Evolutionary conservation across 1,284 basidiomycete species (phyloP).

Genomic region (Sporisorium graminicola): DNA sequence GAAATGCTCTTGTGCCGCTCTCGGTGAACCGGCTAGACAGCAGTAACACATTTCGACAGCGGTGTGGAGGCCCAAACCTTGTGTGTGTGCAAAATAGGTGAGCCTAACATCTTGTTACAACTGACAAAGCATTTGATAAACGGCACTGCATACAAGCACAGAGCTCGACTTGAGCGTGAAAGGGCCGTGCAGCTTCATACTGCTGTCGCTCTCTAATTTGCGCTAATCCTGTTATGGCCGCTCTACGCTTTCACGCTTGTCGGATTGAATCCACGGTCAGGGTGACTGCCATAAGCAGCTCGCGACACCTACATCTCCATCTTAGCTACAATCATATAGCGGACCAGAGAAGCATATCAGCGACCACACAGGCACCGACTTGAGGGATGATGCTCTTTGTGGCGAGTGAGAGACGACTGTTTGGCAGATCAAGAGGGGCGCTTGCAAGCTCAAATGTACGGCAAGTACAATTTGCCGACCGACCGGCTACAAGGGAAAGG

Average conservation of each 20-base stretch:
- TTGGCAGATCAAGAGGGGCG: not conserved
- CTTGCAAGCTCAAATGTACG: not conserved
- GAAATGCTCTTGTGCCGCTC: too few species aligned
- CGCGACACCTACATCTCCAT: not conserved
- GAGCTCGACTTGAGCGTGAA: not conserved
- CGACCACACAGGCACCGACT: too few species aligned
- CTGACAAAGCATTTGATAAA: too few species aligned
- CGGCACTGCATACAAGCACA: too few species aligned
- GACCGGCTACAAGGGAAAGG: not conserved
- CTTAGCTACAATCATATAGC: not conserved
- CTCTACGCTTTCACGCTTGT: not conserved
- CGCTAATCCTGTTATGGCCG: slow-evolving; percentile 2
- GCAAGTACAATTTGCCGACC: not conserved
- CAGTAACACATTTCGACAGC: not conserved
- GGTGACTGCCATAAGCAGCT: not conserved
- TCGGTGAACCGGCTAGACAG: too few species aligned
- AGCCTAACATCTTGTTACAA: not conserved
- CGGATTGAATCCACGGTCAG: not conserved
- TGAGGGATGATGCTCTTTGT: too few species aligned
- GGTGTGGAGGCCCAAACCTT: not conserved
- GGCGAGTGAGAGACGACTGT: too few species aligned
- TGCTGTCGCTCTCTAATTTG: not conserved
- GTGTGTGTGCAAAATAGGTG: not conserved
- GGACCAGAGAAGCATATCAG: too few species aligned
- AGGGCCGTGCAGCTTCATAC: not conserved